phyloP scores from a whole-genome alignment of 495 filamentous ascomycete genomes.

The Talaromyces adpressus region DNA sequence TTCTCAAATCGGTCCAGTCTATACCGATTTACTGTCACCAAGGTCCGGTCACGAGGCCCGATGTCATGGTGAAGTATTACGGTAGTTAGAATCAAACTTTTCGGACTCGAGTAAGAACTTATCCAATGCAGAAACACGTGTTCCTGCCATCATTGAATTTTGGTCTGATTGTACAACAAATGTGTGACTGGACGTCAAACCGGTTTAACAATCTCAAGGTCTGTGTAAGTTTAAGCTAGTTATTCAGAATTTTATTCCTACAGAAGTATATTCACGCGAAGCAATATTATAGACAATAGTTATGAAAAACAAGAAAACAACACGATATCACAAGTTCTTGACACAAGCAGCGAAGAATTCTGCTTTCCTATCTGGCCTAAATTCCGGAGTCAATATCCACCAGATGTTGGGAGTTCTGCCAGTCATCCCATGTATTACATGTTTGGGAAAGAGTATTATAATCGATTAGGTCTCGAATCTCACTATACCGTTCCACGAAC shows the following conservation, averaged over 20 bases:
- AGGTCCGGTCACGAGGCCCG: neutral
- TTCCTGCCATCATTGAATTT: neutral
- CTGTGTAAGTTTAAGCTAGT: neutral
- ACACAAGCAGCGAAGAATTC: constrained; percentile 11
- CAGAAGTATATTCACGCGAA: neutral
- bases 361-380: neutral
- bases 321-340: neutral
- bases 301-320: neutral
- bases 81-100: neutral
- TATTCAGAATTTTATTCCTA: neutral
- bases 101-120: too few relatives aligned
- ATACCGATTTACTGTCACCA: neutral
- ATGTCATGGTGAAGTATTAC: neutral
- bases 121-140: too few relatives aligned
- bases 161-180: neutral
- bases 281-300: neutral
- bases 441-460: neutral
- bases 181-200: neutral
- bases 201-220: neutral
- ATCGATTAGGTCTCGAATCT: constrained; percentile 26
- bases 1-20: neutral
- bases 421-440: constrained; percentile 13
- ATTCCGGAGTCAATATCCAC: neutral
- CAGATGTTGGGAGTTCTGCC: neutral
- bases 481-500: constrained; percentile 35